Percentiles rank a stretch among this genome's conserved stretches.
Evolutionary conservation across 331 rosid species (phyloP).

Genomic region (Malus hybrid): DNA sequence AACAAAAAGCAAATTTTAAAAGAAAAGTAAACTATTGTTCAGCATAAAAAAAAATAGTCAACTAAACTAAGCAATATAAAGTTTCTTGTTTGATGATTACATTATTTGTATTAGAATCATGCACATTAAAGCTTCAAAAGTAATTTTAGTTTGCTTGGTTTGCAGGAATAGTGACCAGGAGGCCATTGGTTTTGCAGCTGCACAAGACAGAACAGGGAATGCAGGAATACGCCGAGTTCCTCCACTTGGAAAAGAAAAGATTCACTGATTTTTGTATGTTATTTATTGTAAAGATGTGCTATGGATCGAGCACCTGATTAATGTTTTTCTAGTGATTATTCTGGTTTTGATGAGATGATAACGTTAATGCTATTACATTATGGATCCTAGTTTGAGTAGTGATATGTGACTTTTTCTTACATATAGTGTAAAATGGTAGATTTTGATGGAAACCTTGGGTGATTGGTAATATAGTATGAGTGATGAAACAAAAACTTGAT

Average conservation of each 20-base stretch:
- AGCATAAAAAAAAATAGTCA: background rate
- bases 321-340: background rate
- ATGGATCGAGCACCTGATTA: background rate
- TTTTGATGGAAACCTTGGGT: background rate
- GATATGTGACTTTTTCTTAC: background rate
- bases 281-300: background rate
- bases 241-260: slow-evolving; percentile 58
- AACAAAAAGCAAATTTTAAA: background rate
- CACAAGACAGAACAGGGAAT: slow-evolving; percentile 46
- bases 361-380: background rate
- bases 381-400: background rate
- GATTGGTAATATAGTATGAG: background rate
- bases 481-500: background rate
- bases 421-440: background rate
- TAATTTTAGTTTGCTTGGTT: slow-evolving; percentile 5
- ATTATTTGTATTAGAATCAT: background rate
- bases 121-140: background rate
- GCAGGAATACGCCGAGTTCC: slow-evolving; percentile 71
- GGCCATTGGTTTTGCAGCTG: slow-evolving; percentile 86
- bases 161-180: slow-evolving; percentile 91
- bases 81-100: background rate
- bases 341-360: background rate
- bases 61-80: background rate
- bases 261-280: slow-evolving; percentile 67
- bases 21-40: too few relatives aligned